A percentile compares a stretch with the other conserved stretches of the same genome.
Evolutionary conservation across 352 stramenopile genomes (phyloP).

Genomic region (Pythium graminicola): DNA sequence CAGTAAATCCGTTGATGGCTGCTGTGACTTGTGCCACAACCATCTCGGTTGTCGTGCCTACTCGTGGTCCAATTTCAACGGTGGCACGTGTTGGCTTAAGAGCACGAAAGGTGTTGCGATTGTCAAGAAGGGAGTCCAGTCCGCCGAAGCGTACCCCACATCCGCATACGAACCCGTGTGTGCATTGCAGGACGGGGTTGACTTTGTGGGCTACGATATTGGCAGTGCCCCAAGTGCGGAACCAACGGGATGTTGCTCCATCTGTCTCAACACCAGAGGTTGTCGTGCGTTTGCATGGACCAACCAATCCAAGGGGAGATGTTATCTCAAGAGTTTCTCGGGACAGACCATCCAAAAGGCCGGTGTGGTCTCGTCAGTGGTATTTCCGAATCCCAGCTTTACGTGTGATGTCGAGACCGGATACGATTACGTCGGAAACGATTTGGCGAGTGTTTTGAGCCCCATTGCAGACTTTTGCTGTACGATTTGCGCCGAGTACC

Average conservation of each 20-base stretch:
- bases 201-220: too few species aligned
- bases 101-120: not conserved
- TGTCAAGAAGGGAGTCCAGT: not conserved
- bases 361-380: too few species aligned
- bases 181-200: too few species aligned
- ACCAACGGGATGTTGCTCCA: too few species aligned
- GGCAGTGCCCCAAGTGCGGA: too few species aligned
- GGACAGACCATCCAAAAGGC: too few species aligned
- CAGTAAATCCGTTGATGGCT: constrained; percentile 1
- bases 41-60: constrained; percentile 39
- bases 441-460: not conserved
- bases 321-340: too few species aligned
- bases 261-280: too few species aligned
- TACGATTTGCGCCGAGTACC: not conserved
- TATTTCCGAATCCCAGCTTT: too few species aligned
- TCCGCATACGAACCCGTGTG: too few species aligned
- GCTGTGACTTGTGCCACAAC: constrained; percentile 31
- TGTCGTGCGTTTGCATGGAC: too few species aligned
- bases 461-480: not conserved
- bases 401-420: not conserved
- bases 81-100: constrained; percentile 9
- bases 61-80: constrained; percentile 35
- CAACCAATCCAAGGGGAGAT: too few species aligned
- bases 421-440: not conserved
- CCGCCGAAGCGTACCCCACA: not conserved